These are phyloP conservation scores for Coprinopsis cinerea DNA, from an alignment of 768 basidiomycete species.

Conservation along the genomic window DNA sequence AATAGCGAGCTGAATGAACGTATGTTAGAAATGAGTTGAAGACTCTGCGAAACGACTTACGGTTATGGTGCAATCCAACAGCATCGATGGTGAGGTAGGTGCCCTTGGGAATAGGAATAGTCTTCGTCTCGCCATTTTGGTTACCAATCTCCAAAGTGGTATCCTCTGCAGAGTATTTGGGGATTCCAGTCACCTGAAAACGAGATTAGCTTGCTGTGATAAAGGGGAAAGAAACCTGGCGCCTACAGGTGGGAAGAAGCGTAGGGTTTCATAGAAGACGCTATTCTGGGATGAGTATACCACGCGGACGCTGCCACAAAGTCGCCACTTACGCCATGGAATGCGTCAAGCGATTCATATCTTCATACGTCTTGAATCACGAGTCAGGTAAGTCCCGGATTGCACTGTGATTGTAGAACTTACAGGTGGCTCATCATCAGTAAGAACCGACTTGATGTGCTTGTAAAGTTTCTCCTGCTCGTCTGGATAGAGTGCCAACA, in stretches of 20 bases:
- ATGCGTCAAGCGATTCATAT: constrained; percentile 16
- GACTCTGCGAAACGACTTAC: constrained; percentile 15
- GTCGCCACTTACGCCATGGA: constrained; percentile 25
- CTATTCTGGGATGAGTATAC: constrained; percentile 15
- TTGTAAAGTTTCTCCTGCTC: constrained; percentile 31
- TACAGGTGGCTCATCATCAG: constrained; percentile 28
- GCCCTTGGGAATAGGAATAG: constrained; percentile 13
- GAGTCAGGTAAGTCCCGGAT: not conserved
- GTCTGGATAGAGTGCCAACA: constrained; percentile 35
- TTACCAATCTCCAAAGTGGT: constrained; percentile 10
- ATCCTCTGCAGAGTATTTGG: constrained; percentile 12
- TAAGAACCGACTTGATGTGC: constrained; percentile 28
- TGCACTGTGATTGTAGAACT: constrained; percentile 3
- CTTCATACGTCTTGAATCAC: not conserved
- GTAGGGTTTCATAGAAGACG: constrained; percentile 38
- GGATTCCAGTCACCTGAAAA: constrained; percentile 9
- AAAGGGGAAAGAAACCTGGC: not conserved
- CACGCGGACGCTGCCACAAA: not conserved
- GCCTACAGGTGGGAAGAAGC: constrained; percentile 33
- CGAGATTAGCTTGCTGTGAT: not conserved
- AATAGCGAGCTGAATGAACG: constrained; percentile 33
- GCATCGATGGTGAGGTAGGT: constrained; percentile 22
- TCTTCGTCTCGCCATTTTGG: constrained; percentile 6
- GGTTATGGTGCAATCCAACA: constrained; percentile 36
- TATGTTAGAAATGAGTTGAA: not conserved